Base-by-base conservation (phyloP, 2,329 filamentous ascomycete genomes). In the Fusarium aywerte region DNA sequence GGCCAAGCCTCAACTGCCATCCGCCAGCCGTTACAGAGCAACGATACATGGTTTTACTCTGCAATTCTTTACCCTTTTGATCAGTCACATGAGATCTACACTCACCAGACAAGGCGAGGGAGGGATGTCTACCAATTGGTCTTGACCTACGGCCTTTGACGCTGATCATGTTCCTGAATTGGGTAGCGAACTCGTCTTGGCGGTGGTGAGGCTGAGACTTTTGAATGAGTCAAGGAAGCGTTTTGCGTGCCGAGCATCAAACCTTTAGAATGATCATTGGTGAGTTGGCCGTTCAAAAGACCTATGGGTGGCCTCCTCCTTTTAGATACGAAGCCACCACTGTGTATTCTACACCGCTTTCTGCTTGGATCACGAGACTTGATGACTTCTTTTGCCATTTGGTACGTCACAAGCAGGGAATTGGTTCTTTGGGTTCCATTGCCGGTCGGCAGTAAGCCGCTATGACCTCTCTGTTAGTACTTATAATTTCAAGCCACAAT, bases 141-240 rank as follows among this genome's bases (percentile, higher is more conserved):
- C 15, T 16, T 21, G n/a, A 11, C 5, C 32, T 18, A 33, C 27
- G 45, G 32, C 32, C 45, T 38, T 27, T 25, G 45, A 49, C 33
- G 21, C n/a, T 18, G 21, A 43, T 43, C 25, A n/a, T 36, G 13
- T 20, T 11, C 8, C 18, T 29, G 21, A n/a, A 35, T 21, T 25
- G 39, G 58, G 50, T 21, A 10, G 10, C 11, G 43, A 63, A 58
- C 20, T 52, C 13, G 31, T 44, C 39, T 56, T 44, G 31, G 32
- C 32, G 29, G 16, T 36, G 32, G 36, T 62, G 59, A 62, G 59
- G 50, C 59, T 62, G 58, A 61, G 27, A 60, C 57, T 27, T 29
- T 47, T 32, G 57, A 36, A 5, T 33, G 57, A 63, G 50, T 63
- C 60, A 49, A 62, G 58, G 21, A 21, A 58, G 43, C 44, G 49